Evolutionary conservation across 768 basidiomycete species (phyloP), one percentile per base, ranked within the genome.

Genomic region (Kwoniella botswanensis): DNA sequence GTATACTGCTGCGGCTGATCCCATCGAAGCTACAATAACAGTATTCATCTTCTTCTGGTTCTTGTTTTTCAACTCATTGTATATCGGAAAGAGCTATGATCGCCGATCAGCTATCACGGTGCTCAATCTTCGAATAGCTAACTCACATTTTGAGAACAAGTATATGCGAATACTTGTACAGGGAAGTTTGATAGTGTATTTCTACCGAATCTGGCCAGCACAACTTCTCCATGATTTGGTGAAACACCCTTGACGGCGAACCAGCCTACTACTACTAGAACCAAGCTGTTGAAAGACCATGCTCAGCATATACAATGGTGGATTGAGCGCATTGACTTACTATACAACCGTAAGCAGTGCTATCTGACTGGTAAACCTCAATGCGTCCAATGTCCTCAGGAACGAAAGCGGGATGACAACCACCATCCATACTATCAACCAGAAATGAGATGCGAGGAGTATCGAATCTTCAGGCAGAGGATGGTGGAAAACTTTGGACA

Each of bases 291-390:
- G 13, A 53, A n/a, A 44, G 17, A 50, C 46, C 41, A 58, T 43
- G 60, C n/a, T 12, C 9, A 44, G 41, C 24, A 35, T 35, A 57
- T 57, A n/a, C 0, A 43, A 12, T 43, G 2, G 41, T 17, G 15
- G 0, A 35, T 17, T 21, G 24, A 18, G 21, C 9, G 35, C 6
- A 22, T 6, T 26, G 24, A 71, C 82, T 78, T 44, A 88, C 91
- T 85, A 79, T 90, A 92, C 92, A 29, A 94, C 93, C 29, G 94
- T 90, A 77, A 93, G 93, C 29, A 99, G 84, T 0, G 94, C 94
- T 68, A 98, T 84, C 82, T 96, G 98, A 80, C 92, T 94, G 0
- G 94, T 92, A 79, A 94, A 91, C 79, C 94, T 87, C 68, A 99
- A 86, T 76, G 90, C 92, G 84, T 99, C 89, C 73, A 99, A 81